Base-by-base conservation (phyloP, 176 grass and related monocot genomes). In the Aegilops speltoides region DNA sequence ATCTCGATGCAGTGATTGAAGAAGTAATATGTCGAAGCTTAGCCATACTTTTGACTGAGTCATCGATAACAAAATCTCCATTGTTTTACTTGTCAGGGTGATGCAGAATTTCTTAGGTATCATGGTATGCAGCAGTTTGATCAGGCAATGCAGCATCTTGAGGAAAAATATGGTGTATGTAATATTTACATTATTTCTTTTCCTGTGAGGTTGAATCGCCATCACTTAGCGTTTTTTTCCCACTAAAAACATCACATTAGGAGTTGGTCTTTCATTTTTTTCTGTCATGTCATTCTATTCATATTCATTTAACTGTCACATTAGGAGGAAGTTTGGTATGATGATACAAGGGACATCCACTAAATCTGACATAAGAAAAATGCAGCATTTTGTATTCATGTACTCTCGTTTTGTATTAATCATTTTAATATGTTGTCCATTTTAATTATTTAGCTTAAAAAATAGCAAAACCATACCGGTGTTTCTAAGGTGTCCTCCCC, bases 41-140 rank as follows among this genome's bases (percentile, higher is more conserved):
- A 69, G 71, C 41, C 46, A 17, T 75, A 8, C 12, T n/a, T 70
- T 43, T 83, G 41, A 33, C 75, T 67, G 82, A 43, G 69, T 15
- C 5, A 75, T 68, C 36, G 24, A 24, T 87, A 79, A 81, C 10
- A 71, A 60, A 65, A 41, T 23, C 83, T 65, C 16, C 65, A 8
- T 86, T 72, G 10, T 85, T 80, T 72, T 33, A 45, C 66, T 80
- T 83, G 17, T 81, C 48, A 73, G 96, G 94, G 97, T 63, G 97
- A 99, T 90, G 97, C 94, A 57, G 87, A 93, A 87, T 99, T 84
- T 90, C 94, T 99, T 75, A 93, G 94, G 76, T 96, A 99, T 79
- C 77, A 3, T 69, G 97, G 94, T 63, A 90, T 99, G 94, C 92
- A 99, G 89, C 87, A 99, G 64, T 96, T 99, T 76, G 97, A 96